Base-by-base conservation (phyloP, 495 filamentous ascomycete genomes). In the Tuber aestivum region DNA sequence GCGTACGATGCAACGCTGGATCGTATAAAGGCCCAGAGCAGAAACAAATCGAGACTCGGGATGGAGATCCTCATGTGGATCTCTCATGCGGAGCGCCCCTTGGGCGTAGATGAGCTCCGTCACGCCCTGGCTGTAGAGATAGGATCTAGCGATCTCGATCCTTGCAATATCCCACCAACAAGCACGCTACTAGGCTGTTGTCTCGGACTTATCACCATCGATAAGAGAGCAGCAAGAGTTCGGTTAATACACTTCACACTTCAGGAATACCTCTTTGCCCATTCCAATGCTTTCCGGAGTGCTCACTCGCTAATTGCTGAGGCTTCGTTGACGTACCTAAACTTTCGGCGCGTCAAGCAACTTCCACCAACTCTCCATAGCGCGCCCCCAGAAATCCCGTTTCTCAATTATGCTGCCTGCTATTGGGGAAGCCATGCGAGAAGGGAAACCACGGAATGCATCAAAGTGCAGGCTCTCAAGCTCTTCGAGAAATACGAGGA, bases 191-290 rank as follows among this genome's bases (percentile, higher is more conserved):
- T 72, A 21, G 35, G 72, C 41, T 44, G 70, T 20, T 80, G 77
- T 38, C 71, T 70, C 8, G 74, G 78, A 4, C 70, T 80, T 32
- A 65, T 80, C 32, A 69, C 71, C 9, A 71, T 74, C 18, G 78
- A 79, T 44, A 65, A 44, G 21, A 42, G 32, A 16, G 40, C 68
- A 5, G 14, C 27, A 35, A 73, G 69, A 1, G 78, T 80, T 42
- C 68, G 71, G 18, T 44, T 80, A 12, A 74, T 74, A 5, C 78
- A 80, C 41, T 75, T 80, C 65, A 76, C 78, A 1, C 65, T 79
- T 18, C 68, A 79, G 20, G 72, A 80, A 41, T 78, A 80, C 45
- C 76, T 80, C 40, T 65, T 18, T 35, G 12, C 56, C 56, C 56
- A 18, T 65, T 18, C 56, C 27, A 35, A 65, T 35, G 27, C 20